phyloP scores from a whole-genome alignment of 2,329 filamentous ascomycete genomes.

The Cladosporium austrohemisphaericum region DNA sequence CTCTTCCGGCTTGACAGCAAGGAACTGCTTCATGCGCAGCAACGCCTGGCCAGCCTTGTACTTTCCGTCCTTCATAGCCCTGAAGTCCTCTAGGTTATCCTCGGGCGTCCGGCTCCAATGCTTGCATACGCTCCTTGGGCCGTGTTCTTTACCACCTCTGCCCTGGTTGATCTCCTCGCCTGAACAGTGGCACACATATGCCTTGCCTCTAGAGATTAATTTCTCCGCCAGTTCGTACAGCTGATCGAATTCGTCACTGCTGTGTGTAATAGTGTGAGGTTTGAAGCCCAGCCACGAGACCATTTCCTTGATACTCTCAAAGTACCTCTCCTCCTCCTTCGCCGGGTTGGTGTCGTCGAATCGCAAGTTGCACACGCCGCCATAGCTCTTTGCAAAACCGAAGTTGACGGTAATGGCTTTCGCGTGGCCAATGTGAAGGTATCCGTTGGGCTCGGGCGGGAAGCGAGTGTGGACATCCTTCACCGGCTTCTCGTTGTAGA shows the following conservation, averaged over 20 bases:
- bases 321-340: constrained; percentile 86
- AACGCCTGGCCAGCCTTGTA: constrained; percentile 82
- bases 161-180: constrained; percentile 81
- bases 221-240: constrained; percentile 87
- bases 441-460: constrained; percentile 74
- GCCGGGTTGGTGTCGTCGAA: constrained; percentile 97
- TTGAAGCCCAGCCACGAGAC: constrained; percentile 82
- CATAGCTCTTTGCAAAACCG: constrained; percentile 82
- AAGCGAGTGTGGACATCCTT: constrained; percentile 47
- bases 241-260: constrained; percentile 83
- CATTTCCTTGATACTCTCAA: constrained; percentile 83
- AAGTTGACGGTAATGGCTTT: constrained; percentile 98
- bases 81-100: constrained; percentile 76
- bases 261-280: constrained; percentile 76
- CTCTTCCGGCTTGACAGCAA: constrained; percentile 44
- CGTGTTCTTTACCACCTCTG: constrained; percentile 69
- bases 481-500: constrained; percentile 49
- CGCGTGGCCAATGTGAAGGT: constrained; percentile 86
- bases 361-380: constrained; percentile 70
- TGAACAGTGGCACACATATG: constrained; percentile 84
- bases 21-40: constrained; percentile 88
- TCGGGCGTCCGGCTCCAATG: constrained; percentile 73
- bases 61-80: constrained; percentile 86
- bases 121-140: constrained; percentile 71
- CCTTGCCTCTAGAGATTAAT: constrained; percentile 65